Percentiles rank a stretch among this genome's conserved stretches.
Evolutionary conservation across 768 basidiomycete species (phyloP).

Genomic region (Tylopilus subfusipes): DNA sequence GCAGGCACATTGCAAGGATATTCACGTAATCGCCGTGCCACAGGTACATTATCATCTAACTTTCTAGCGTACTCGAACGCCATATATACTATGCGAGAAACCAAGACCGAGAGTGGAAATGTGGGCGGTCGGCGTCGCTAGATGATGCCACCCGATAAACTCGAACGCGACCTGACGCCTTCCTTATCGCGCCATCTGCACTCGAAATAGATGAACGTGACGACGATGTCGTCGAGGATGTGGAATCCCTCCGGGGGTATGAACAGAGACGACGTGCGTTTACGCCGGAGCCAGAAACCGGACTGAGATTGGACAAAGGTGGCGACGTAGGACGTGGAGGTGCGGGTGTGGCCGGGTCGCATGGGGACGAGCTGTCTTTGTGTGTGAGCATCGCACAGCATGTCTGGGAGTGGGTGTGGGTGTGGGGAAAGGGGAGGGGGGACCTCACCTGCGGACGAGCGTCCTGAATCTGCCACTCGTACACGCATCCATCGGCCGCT

Average conservation of each 20-base stretch:
- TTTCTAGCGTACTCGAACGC: background rate
- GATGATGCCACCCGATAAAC: conserved; percentile 1
- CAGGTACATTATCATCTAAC: background rate
- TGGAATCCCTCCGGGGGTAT: conserved; percentile 27
- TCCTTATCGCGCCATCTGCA: conserved; percentile 28
- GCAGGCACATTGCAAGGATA: conserved; percentile 5
- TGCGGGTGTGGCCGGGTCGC: background rate
- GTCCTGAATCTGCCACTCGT: conserved; percentile 30
- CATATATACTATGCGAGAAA: background rate
- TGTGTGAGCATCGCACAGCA: background rate
- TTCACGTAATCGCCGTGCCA: conserved; percentile 7
- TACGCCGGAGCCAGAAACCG: conserved; percentile 12
- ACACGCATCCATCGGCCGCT: conserved; percentile 17
- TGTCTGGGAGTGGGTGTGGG: no score
- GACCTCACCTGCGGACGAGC: conserved; percentile 21
- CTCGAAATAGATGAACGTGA: conserved; percentile 37
- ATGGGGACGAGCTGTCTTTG: conserved; percentile 26
- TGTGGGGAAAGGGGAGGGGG: no score
- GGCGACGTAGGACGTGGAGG: conserved; percentile 21
- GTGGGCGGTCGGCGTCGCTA: background rate
- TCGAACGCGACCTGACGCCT: conserved; percentile 4
- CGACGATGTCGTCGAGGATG: conserved; percentile 35
- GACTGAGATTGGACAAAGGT: conserved; percentile 24
- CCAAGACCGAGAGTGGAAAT: background rate
- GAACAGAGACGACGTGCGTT: conserved; percentile 20